phyloP scores from a whole-genome alignment of 202 grass and related monocot genomes.

The Cymbopogon flexuosus region DNA sequence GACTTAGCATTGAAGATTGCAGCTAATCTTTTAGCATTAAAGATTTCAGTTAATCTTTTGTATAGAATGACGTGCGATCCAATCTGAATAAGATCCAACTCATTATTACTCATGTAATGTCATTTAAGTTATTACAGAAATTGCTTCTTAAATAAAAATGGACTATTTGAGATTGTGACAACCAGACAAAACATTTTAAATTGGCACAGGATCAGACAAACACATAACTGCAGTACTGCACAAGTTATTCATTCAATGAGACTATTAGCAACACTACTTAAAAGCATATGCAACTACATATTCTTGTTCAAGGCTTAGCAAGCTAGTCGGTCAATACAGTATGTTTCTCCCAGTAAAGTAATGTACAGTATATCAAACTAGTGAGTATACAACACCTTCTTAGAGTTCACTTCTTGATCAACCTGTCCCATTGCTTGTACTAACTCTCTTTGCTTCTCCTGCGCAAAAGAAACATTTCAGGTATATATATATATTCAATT shows the following conservation, averaged over 20 bases:
- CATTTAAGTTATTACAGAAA: neutral
- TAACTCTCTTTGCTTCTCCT: too few species aligned
- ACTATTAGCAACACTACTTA: neutral
- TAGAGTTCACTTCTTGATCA: constrained; percentile 90
- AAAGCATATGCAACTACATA: neutral
- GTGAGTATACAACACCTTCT: constrained; percentile 50
- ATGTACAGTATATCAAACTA: neutral
- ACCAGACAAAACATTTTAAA: neutral
- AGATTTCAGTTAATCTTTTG: neutral
- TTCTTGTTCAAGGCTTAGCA: constrained; percentile 15
- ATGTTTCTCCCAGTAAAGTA: neutral
- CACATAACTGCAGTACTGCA: neutral
- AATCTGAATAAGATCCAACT: neutral
- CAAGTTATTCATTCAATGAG: neutral
- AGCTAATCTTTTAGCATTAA: neutral
- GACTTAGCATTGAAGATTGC: too few species aligned
- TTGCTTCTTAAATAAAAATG: too few species aligned
- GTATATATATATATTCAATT: neutral
- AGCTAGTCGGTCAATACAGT: too few species aligned
- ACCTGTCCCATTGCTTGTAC: constrained; percentile 58
- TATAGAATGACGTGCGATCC: neutral
- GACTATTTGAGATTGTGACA: neutral
- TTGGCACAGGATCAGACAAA: neutral
- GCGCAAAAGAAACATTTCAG: too few species aligned
- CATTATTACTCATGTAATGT: neutral